These are phyloP conservation scores for Myriangium duriaei DNA, from an alignment of 2,329 filamentous ascomycete genomes.

Conservation along the genomic window DNA sequence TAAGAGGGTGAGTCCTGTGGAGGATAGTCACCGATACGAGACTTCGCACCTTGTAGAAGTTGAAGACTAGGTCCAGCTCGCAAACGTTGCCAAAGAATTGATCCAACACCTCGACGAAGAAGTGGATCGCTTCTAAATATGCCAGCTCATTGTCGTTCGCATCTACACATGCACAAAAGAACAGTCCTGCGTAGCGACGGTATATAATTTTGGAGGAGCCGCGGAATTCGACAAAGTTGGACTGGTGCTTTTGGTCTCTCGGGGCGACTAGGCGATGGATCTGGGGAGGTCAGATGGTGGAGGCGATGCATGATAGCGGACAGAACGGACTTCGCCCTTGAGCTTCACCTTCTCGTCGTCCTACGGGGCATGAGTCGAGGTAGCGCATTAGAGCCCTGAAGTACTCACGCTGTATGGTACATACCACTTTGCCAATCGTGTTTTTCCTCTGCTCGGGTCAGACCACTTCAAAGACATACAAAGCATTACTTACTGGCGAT, in stretches of 20 bases:
- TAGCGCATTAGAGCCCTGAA: not conserved
- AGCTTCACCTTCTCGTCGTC: conserved; percentile 99
- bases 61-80: conserved; percentile 79
- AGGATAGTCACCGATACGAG: not conserved
- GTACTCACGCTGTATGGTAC: conserved; percentile 68
- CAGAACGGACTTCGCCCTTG: conserved; percentile 69
- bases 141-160: conserved; percentile 98
- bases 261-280: conserved; percentile 95
- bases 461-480: not conserved
- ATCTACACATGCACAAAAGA: conserved; percentile 98
- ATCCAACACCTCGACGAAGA: conserved; percentile 98
- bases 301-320: conserved; percentile 8
- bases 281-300: conserved; percentile 29
- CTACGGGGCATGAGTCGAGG: conserved; percentile 22
- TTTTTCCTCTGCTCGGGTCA: conserved; percentile 64
- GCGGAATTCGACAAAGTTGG: conserved; percentile 94
- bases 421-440: conserved; percentile 97
- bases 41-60: conserved; percentile 52
- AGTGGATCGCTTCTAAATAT: conserved; percentile 94
- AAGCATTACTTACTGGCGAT: conserved; percentile 55
- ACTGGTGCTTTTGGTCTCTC: conserved; percentile 97
- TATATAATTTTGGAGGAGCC: conserved; percentile 90
- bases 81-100: conserved; percentile 98
- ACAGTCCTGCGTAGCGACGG: conserved; percentile 89
- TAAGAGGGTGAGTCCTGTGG: conserved; percentile 20